Conservation (phyloP, 1,284 basidiomycete genomes). For the Nidula niveotomentosa region DNA sequence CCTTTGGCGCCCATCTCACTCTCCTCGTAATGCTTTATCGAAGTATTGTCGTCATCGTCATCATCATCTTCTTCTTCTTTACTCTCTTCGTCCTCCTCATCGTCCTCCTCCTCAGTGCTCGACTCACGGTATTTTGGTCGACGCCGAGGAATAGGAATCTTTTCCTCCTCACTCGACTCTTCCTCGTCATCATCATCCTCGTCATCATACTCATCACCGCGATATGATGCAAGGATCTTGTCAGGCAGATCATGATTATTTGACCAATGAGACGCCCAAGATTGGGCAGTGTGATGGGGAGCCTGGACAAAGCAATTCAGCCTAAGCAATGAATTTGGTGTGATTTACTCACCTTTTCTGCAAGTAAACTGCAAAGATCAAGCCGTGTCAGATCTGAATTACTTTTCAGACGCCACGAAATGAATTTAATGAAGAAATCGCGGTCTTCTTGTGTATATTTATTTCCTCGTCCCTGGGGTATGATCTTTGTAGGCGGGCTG, state of each 20-base stretch:
- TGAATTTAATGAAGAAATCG: constrained; percentile 62
- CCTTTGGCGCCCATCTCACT: constrained; percentile 53
- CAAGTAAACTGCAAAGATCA: constrained; percentile 52
- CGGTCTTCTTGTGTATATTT: constrained; percentile 65
- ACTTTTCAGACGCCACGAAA: constrained; percentile 54
- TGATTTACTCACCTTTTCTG: constrained; percentile 46
- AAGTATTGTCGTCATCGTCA: constrained; percentile 27
- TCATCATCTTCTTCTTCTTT: constrained; percentile 25
- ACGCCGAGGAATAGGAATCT: constrained; percentile 12
- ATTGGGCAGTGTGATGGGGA: constrained; percentile 55
- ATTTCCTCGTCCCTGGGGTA: constrained; percentile 47
- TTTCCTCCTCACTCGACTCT: constrained; percentile 13
- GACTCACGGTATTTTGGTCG: constrained; percentile 37
- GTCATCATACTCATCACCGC: constrained; percentile 30
- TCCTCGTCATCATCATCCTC: constrained; percentile 13
- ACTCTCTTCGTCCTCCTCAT: constrained; percentile 22
- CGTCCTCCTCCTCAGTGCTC: constrained; percentile 34
- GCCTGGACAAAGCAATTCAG: constrained; percentile 35
- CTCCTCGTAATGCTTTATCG: constrained; percentile 36
- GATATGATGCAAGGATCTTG: constrained; percentile 55
- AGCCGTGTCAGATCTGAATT: constrained; percentile 49
- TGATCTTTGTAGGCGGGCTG: constrained; percentile 53
- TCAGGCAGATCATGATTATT: constrained; percentile 61
- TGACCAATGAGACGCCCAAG: constrained; percentile 65
- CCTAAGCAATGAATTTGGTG: constrained; percentile 1